These are phyloP conservation scores for Ogataea haglerorum DNA, from an alignment of 805 yeast species.

Conservation along the genomic window DNA sequence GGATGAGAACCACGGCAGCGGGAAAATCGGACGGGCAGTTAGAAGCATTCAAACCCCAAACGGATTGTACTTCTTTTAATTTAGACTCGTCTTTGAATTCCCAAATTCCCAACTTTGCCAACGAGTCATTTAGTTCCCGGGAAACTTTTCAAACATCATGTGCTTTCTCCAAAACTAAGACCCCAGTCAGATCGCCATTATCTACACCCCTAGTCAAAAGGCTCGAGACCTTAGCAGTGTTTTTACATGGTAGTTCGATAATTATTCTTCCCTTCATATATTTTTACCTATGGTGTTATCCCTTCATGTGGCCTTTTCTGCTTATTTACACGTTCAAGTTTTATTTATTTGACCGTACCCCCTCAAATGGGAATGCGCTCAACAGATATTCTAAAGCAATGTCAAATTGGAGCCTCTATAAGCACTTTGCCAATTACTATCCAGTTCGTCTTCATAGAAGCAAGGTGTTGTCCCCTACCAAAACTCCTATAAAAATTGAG, in stretches of 20 bases:
- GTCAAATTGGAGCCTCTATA: slow-evolving; percentile 60
- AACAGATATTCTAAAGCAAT: slow-evolving; percentile 54
- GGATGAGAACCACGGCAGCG: too few relatives aligned
- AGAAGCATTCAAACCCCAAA: too few relatives aligned
- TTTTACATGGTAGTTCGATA: slow-evolving; percentile 72
- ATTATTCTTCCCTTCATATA: slow-evolving; percentile 55
- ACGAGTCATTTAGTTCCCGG: neutral
- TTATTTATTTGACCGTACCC: slow-evolving; percentile 58
- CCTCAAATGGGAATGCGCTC: slow-evolving; percentile 68
- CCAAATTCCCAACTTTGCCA: neutral
- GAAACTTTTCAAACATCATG: neutral
- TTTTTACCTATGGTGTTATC: slow-evolving; percentile 52
- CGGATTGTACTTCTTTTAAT: too few relatives aligned
- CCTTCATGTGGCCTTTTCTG: slow-evolving; percentile 55
- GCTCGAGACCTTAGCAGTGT: slow-evolving; percentile 62
- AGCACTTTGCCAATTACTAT: slow-evolving; percentile 70
- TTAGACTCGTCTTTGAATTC: too few relatives aligned
- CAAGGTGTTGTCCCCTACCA: slow-evolving; percentile 69
- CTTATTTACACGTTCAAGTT: slow-evolving; percentile 62
- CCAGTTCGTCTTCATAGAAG: slow-evolving; percentile 74
- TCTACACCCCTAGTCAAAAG: slow-evolving; percentile 55
- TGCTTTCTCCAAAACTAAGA: slow-evolving; percentile 22
- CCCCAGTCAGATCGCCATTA: slow-evolving; percentile 51
- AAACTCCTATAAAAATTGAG: slow-evolving; percentile 29
- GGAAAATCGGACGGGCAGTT: too few relatives aligned